Evolutionary conservation across 73 alveolate genomes (phyloP).

Genomic region (Paramecium sonneborni): DNA sequence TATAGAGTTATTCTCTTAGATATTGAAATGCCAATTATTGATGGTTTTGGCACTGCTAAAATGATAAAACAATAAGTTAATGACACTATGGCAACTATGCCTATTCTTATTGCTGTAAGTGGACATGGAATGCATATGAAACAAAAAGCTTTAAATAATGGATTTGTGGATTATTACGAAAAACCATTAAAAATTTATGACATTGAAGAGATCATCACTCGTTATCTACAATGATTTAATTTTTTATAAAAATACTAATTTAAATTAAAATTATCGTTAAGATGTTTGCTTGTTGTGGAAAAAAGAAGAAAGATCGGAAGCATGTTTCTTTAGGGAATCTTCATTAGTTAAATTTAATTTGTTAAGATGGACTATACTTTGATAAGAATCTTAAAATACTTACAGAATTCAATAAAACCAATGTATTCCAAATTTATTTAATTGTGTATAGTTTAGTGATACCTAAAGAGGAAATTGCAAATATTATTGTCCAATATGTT

Average conservation of each 20-base stretch:
- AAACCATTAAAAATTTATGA: neutral
- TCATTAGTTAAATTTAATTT: slow-evolving; percentile 27
- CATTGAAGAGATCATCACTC: neutral
- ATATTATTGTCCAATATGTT: slow-evolving; percentile 46
- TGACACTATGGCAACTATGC: neutral
- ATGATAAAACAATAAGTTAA: neutral
- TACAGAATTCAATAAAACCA: slow-evolving; percentile 38
- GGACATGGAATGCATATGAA: slow-evolving; percentile 30
- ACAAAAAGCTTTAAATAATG: neutral
- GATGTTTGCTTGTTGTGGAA: slow-evolving; percentile 36
- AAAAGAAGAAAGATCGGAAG: neutral
- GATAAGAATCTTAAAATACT: slow-evolving; percentile 41
- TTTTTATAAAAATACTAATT: neutral
- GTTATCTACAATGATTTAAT: slow-evolving; percentile 8
- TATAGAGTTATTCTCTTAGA: slow-evolving; percentile 11
- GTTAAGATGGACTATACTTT: slow-evolving; percentile 26
- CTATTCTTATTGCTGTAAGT: neutral
- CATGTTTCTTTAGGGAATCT: slow-evolving; percentile 7
- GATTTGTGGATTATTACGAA: neutral
- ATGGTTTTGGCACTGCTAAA: slow-evolving; percentile 21
- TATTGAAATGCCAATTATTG: slow-evolving; percentile 41
- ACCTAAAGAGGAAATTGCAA: neutral
- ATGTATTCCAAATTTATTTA: neutral
- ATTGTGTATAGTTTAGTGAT: neutral
- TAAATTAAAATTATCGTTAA: slow-evolving; percentile 2